Evolutionary conservation across 2,329 filamentous ascomycete genomes (phyloP), one percentile per base, ranked within the genome.

Genomic region (Ambrosiella beaveri): DNA sequence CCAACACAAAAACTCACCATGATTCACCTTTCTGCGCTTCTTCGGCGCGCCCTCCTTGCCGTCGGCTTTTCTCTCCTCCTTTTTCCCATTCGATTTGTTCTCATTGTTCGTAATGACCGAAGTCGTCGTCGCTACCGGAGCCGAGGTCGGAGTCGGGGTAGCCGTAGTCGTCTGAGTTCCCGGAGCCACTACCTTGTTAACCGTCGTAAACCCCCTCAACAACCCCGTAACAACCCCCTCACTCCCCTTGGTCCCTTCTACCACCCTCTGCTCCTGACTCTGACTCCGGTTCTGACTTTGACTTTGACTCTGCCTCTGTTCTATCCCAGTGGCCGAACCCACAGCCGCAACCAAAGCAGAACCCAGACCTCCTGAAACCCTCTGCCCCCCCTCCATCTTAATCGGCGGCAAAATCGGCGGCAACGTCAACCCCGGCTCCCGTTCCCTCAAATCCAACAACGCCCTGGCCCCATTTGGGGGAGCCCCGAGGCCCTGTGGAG

Each of bases 21-120:
- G 86, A 74, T 89, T 90, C 65, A 91, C 86, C 74, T 91, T 91
- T 75, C 86, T 85, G 73, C 86, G 79, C 77, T 89, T 90, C 74
- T 88, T 90, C 54, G 84, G 82, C 4, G 55, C 44, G 38, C 51
- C 50, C 51, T 7, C 50, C 59, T 44, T 56, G n/a, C 47, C 9
- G 17, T 51, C 27, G 1, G 19, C 52, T 41, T 55, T 55, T 19
- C 37, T 13, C 7, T 36, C 27, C 19, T 40, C 56, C 4, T 36
- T n/a, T 15, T 37, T 37, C 15, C 35, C 36, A 17, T 11, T 44
- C 8, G 57, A 15, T 27, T 27, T 27, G 27, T 27, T 27, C 27
- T 27, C 27, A 27, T 27, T 27, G 27, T 27, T 27, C 27, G 27
- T 27, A 27, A 27, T 27, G 27, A 27, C 27, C 36, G 9, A 13